Base-by-base conservation (phyloP, 1,139 yeast species). In the Scheffersomyces segobiensis region DNA sequence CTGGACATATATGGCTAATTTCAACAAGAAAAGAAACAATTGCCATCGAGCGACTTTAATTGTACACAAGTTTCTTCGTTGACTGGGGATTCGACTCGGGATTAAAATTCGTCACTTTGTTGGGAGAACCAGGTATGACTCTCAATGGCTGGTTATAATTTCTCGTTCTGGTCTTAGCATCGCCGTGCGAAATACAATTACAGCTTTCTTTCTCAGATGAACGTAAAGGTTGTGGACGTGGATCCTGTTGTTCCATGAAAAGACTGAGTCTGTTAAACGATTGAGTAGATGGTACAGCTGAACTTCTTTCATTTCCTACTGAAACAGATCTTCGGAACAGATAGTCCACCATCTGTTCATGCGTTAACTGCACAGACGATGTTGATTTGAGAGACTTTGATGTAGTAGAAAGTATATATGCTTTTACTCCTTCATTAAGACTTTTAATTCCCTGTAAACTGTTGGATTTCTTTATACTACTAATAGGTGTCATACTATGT, bases 391-490 rank as follows among this genome's bases (percentile, higher is more conserved):
- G 24, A 17, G 50, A 20, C 24, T 48, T 48, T 17, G 50, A 19
- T 20, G 50, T 8, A 5, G 50, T 48, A 10, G 50, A 48, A 20
- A 48, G 50, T 21, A 48, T 48, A 20, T 48, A 48, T 20, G 50
- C 50, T 8, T 48, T 24, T 19, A 48, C 50, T 48, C 24, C 50
- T 19, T 48, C 50, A 20, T 48, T 48, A 48, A 48, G 50, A 10
- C 24, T 48, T n/a, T 48, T 48, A 6, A 48, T 48, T n/a, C 50
- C 50, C 50, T 65, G 62, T n/a, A 65, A 56, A 19, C 67, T 64
- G 46, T 56, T 56, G 2, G 66, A 64, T 32, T 63, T 64, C 50
- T 59, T 59, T 62, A 63, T 56, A 7, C 52, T 53, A 2, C 46
- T n/a, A 39, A 39, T 42, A 52, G 39, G 53, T 20, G 49, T 12